Conservation (phyloP, 1,284 basidiomycete genomes). For the Chalciporus sp. region DNA sequence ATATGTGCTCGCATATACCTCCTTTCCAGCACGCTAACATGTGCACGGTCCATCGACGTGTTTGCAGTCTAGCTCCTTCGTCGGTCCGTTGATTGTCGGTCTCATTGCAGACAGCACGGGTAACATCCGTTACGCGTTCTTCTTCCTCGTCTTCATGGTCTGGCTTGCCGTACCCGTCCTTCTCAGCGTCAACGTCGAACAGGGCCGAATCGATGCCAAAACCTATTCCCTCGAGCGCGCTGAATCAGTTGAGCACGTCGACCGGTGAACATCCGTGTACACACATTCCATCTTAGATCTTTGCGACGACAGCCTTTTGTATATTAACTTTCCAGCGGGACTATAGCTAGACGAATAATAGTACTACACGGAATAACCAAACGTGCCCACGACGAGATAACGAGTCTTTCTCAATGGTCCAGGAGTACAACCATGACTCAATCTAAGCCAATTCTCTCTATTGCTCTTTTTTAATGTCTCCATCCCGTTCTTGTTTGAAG, state of each 20-base stretch:
- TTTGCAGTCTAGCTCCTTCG: constrained; percentile 79
- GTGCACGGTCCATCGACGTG: background rate
- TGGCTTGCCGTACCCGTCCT: constrained; percentile 80
- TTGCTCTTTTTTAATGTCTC: constrained; percentile 32
- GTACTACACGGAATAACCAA: background rate
- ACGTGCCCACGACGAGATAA: background rate
- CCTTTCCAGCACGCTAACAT: background rate
- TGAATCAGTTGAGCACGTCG: background rate
- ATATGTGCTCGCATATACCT: background rate
- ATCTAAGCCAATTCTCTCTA: constrained; percentile 4
- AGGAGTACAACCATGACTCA: background rate
- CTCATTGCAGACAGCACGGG: constrained; percentile 84
- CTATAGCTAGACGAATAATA: background rate
- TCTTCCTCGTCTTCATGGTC: constrained; percentile 83
- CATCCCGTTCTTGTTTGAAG: constrained; percentile 41
- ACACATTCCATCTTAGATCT: background rate
- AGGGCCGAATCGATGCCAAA: constrained; percentile 68
- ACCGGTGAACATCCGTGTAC: background rate
- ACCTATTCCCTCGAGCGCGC: constrained; percentile 39
- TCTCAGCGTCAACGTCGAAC: constrained; percentile 64
- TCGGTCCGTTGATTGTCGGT: constrained; percentile 87
- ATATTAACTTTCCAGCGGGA: background rate
- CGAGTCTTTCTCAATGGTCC: background rate
- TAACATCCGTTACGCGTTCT: constrained; percentile 87
- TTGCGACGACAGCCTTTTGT: background rate